Conservation (phyloP, 2,329 filamentous ascomycete genomes). For the Fusarium sp. region DNA sequence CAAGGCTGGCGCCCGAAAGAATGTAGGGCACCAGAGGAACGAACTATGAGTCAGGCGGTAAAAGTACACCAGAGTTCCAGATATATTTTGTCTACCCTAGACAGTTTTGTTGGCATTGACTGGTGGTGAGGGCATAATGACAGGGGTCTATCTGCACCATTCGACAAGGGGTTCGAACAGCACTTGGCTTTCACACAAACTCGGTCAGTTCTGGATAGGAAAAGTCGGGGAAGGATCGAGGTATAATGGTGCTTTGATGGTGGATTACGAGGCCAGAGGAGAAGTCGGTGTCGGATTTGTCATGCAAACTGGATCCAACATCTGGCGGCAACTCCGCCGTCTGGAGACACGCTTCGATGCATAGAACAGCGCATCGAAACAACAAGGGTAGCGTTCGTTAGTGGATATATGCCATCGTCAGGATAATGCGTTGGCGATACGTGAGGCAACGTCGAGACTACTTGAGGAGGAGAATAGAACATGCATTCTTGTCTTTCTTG, state of each 20-base stretch:
- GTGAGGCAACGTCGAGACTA: slow-evolving; percentile 25
- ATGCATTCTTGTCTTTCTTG: slow-evolving; percentile 12
- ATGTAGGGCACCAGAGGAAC: slow-evolving; percentile 2
- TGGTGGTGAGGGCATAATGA: slow-evolving; percentile 9
- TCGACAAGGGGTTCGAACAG: neutral
- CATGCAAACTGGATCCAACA: slow-evolving; percentile 32
- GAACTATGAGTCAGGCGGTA: slow-evolving; percentile 1
- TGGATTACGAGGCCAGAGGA: slow-evolving; percentile 40
- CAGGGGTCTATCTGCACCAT: slow-evolving; percentile 1
- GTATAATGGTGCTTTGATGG: slow-evolving; percentile 38
- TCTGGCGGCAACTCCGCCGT: slow-evolving; percentile 34
- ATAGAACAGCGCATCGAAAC: slow-evolving; percentile 3
- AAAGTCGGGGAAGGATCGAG: slow-evolving; percentile 32
- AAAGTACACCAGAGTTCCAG: slow-evolving; percentile 8
- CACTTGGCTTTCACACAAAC: slow-evolving; percentile 25
- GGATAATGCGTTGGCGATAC: slow-evolving; percentile 11
- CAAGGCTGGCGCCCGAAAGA: slow-evolving; percentile 41
- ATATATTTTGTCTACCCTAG: neutral
- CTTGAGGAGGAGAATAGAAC: slow-evolving; percentile 22
- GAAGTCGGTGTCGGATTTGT: slow-evolving; percentile 44
- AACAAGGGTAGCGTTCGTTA: slow-evolving; percentile 13
- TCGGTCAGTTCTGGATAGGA: neutral
- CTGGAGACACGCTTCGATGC: slow-evolving; percentile 27
- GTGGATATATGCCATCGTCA: slow-evolving; percentile 11
- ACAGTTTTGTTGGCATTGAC: neutral